Evolutionary conservation across 352 stramenopile species (phyloP), one percentile per base, ranked within the genome.

Genomic region (Halophytophthora batemanensis): DNA sequence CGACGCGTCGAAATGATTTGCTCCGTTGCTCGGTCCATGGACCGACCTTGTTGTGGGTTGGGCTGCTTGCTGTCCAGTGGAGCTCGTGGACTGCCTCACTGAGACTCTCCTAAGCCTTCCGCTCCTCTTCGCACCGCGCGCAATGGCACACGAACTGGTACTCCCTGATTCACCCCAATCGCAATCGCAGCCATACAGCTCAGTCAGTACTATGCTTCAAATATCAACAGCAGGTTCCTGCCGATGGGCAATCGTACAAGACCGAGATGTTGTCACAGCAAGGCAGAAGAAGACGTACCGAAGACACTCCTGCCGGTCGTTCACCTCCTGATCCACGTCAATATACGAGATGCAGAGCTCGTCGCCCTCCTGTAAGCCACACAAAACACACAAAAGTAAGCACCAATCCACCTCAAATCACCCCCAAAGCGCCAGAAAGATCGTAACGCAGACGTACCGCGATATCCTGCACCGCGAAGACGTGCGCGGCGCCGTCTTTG

Each of bases 311-410:
- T 85, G 72, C n/a, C 95, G 86, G 36, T 95, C 75, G 2, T 89
- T 42, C 17, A 93, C 71, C 15, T 79, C 58, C 57, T 88, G 74
- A 29, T 94, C 73, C 29, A 90, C 75, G 50, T 97, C 87, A 61
- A 98, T 96, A 73, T 98, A 98, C 58, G 89, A 96, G 52, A 98
- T 97, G 38, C 79, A 92, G 23, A 98, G 74, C 81, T 98, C 96
- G 50, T 98, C 92, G 18, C 86, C 87, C 53, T 71, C 61, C 82
- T 91, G 38, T 12, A 61, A 43, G 31, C n/a, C n/a, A 23, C 14
- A 42, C 31, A 59, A 56, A 41, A 54, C 14, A 39, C 18, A 22
- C 17, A 45, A 21, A 12, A 41, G 35, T 5, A 56, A 14, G 59
- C n/a, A 18, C 31, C 47, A 34, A 41, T 13, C 35, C 13, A 3